These are phyloP conservation scores for Didymella pomorum DNA, from an alignment of 2,329 filamentous ascomycete species.

Conservation along the genomic window DNA sequence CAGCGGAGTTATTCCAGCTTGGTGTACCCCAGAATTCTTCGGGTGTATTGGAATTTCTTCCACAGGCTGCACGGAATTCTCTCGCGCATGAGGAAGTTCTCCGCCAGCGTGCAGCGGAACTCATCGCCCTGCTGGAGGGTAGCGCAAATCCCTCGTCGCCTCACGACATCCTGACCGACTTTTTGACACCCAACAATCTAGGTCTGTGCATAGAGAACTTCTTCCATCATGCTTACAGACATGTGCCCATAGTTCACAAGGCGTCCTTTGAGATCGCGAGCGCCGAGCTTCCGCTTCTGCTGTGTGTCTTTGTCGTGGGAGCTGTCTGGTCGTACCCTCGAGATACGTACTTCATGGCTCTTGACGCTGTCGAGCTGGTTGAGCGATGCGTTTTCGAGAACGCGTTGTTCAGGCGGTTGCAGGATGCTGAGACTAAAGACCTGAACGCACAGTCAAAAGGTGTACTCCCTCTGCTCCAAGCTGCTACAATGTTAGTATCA, in stretches of 20 bases:
- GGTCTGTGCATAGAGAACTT: not conserved
- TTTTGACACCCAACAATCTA: conserved; percentile 1
- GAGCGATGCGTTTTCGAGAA: conserved; percentile 4
- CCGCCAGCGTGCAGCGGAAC: not conserved
- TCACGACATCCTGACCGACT: not conserved
- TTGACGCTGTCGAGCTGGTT: not conserved
- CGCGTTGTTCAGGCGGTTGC: not conserved
- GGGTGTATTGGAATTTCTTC: not conserved
- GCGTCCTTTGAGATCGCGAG: not conserved
- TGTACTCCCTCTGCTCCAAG: not conserved
- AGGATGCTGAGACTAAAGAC: not conserved
- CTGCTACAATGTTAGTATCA: conserved; percentile 9
- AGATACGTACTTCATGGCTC: conserved; percentile 11
- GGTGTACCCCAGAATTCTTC: not conserved
- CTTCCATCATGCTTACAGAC: conserved; percentile 4
- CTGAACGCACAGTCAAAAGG: not conserved
- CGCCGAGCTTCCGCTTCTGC: not conserved
- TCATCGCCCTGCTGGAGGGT: not conserved
- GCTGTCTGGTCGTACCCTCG: conserved; percentile 10
- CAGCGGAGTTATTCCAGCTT: not conserved
- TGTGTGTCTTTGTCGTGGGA: conserved; percentile 3
- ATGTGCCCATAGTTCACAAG: conserved; percentile 5
- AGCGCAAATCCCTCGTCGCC: not conserved
- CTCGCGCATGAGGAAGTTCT: not conserved
- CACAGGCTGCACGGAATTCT: not conserved